A percentile compares a stretch with the other conserved stretches of the same genome.
phyloP scores from a whole-genome alignment of 139 green algal genomes.

The Spirogloea muscicola region DNA sequence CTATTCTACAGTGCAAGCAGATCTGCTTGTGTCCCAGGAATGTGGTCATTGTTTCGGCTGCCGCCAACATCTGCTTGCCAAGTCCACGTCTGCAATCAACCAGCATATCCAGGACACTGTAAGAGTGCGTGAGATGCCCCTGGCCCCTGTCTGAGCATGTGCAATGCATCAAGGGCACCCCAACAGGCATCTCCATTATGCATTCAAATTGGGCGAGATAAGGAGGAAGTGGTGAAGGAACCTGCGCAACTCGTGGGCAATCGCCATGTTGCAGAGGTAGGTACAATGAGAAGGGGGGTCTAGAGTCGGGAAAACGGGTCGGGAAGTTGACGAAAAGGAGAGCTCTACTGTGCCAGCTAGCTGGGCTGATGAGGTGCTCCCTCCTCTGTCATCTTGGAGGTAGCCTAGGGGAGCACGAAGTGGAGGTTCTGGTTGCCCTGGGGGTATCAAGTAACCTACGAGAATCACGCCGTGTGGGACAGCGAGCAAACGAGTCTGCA shows the following conservation, averaged over 20 bases:
- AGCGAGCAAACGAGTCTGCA: conserved; percentile 1
- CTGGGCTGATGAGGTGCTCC: no score
- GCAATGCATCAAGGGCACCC: no score
- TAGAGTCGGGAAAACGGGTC: conserved; percentile 29
- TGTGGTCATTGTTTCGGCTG: conserved; percentile 10
- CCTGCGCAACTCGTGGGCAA: conserved; percentile 14
- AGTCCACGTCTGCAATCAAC: conserved; percentile 16
- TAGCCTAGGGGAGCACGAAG: no score
- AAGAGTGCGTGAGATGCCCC: no score
- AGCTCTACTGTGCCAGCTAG: conserved; percentile 41
- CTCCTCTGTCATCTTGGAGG: no score
- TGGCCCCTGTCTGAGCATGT: no score
- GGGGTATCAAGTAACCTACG: no score
- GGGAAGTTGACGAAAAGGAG: conserved; percentile 9
- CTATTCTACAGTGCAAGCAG: conserved; percentile 35
- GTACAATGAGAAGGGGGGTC: conserved; percentile 26
- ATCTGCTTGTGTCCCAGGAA: not conserved
- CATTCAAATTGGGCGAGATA: not conserved
- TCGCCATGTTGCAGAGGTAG: conserved; percentile 50
- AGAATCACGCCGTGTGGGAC: conserved; percentile 26
- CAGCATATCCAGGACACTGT: no score
- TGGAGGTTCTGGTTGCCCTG: no score
- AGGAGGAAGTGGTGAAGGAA: not conserved
- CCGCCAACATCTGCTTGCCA: conserved; percentile 3
- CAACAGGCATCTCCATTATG: no score